These are phyloP conservation scores for Penicillium sp. DNA, from an alignment of 2,329 filamentous ascomycete species.

Conservation along the genomic window DNA sequence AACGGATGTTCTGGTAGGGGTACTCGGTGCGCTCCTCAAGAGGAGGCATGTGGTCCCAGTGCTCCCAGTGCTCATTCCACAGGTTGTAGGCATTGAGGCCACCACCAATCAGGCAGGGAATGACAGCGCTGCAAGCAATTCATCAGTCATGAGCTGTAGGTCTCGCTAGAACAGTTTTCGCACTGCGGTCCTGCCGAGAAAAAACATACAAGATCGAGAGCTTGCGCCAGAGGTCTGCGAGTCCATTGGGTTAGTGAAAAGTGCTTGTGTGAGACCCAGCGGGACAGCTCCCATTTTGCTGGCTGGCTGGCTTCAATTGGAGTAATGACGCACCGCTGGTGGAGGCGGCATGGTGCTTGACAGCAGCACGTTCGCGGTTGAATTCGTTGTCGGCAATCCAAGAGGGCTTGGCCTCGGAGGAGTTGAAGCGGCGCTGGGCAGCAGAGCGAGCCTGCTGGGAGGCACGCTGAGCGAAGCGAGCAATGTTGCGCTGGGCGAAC, in stretches of 20 bases:
- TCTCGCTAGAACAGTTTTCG: not conserved
- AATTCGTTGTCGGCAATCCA: slow-evolving; percentile 78
- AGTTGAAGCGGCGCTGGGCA: slow-evolving; percentile 66
- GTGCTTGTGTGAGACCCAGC: not conserved
- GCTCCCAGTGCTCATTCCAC: slow-evolving; percentile 96
- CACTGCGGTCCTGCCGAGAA: slow-evolving; percentile 2
- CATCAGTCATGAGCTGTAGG: not conserved
- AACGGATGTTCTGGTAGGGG: slow-evolving; percentile 94
- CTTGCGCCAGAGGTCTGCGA: slow-evolving; percentile 84
- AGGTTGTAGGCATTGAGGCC: slow-evolving; percentile 79
- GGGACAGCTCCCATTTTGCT: not conserved
- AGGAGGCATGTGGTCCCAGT: slow-evolving; percentile 78
- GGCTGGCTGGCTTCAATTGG: slow-evolving; percentile 5
- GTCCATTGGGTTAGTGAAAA: slow-evolving; percentile 23
- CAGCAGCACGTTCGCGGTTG: slow-evolving; percentile 81
- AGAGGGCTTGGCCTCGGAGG: slow-evolving; percentile 51
- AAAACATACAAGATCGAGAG: slow-evolving; percentile 84
- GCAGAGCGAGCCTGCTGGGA: slow-evolving; percentile 52
- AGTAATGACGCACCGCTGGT: slow-evolving; percentile 64
- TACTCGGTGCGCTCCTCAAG: slow-evolving; percentile 90
- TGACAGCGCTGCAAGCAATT: slow-evolving; percentile 55
- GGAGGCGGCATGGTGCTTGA: slow-evolving; percentile 81
- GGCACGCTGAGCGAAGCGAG: slow-evolving; percentile 59
- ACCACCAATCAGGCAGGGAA: slow-evolving; percentile 66
- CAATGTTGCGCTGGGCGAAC: slow-evolving; percentile 54